Evolutionary conservation across 768 basidiomycete genomes (phyloP), one percentile per base, ranked within the genome.

Genomic region (Russula lepida): DNA sequence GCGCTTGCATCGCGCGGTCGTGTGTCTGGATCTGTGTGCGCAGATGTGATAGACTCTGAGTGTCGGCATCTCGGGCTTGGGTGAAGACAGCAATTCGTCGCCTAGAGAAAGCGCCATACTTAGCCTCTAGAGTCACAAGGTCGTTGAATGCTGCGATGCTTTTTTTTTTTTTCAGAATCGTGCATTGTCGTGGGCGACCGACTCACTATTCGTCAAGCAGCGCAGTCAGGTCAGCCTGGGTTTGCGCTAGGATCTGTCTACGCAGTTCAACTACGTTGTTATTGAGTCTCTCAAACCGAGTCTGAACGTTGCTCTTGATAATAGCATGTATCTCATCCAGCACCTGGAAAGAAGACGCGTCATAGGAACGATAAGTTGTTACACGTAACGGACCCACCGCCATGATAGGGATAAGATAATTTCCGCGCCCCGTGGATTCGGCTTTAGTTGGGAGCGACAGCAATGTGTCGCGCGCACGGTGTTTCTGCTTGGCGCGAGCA

Each of bases 141-240:
- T 17, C 21, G 60, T 64, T 64, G 33, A 55, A 64, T 43, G 56
- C 53, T 39, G 35, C 21, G 51, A 57, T 35, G 27, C 63, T 62
- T 39, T 21, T 46, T 53, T 21, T 46, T 53, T 28, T 9, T 21
- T 28, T 64, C 63, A 64, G 56, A 49, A 28, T 27, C 11, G 23
- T 32, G 33, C 11, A n/a, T 21, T 32, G 5, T 7, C 7, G 12
- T 41, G 3, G 13, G 27, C 19, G 28, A 19, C 19, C 17, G 21
- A 59, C 62, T 44, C 21, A 66, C 66, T 66, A 61, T 21, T 66
- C 54, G 30, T 61, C 60, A 11, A 60, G 55, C n/a, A 66, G 15
- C 9, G 32, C 50, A 9, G 13, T 54, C 59, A 65, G 28, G 25
- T 66, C 66, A 7, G 44, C 39, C 44, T 53, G 46, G 2, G 60